Evolutionary conservation across 169 alveolate species (phyloP), one percentile per base, ranked within the genome.

Genomic region (Eimeria sp.): DNA sequence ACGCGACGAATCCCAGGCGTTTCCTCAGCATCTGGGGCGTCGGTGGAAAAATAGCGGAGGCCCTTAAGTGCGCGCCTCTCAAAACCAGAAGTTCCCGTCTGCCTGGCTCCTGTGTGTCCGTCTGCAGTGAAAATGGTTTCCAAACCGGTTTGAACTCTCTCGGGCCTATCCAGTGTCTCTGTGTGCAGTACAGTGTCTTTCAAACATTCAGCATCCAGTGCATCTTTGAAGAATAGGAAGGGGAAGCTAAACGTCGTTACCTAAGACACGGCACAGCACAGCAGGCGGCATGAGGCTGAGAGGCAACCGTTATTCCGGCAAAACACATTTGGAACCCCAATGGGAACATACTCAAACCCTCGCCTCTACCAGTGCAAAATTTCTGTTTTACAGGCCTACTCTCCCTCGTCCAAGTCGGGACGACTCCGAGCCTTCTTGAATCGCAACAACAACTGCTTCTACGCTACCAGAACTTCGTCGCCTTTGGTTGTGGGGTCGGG

Each of bases 161-260:
- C 49, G 65, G 54, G n/a, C 90, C 72, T n/a, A 2, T 70, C 58
- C 92, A 86, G 51, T 58, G 75, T 72, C 58, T 86, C 92, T 51
- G 92, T 86, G 40, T 86, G 92, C 80, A 86, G n/a, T 0, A 61
- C 11, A 34, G 80, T 13, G 22, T 86, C 92, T 86, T 86, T 70
- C 82, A 86, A 34, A 51, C 92, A 86, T 72, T 86, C 92, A 43
- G 92, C 92, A 18, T 34, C 92, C 18, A 86, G 80, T 22, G 92
- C 92, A 20, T 86, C 78, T 61, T 57, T 61, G 25, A 86, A 86
- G n/a, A 58, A 86, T 5, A 86, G 92, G 49, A 86, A 86, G 4
- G 92, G 92, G 27, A 86, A 86, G 80, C 80, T 86, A 47, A 86
- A 58, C 4, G 65, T 86, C n/a, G 92, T 86, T 34, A 25, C 92